Evolutionary conservation across 371 early-diverging fungal species (phyloP).

Genomic region (Apophysomyces variabilis): DNA sequence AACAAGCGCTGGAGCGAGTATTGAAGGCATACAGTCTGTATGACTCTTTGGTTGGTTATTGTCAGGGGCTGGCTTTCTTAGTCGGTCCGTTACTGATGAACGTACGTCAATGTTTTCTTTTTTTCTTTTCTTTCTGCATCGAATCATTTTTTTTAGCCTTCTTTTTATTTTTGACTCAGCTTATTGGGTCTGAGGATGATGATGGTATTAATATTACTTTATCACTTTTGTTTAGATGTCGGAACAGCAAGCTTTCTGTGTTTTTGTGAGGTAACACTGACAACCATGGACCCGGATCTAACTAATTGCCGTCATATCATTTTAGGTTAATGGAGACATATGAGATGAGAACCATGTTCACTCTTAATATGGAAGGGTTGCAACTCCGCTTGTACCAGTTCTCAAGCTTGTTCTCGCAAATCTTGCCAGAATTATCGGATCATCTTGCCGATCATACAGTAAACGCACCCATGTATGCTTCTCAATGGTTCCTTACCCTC

Average conservation of each 20-base stretch:
- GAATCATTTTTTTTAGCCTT: too few relatives aligned
- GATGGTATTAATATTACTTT: too few relatives aligned
- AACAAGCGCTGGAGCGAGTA: slow-evolving; percentile 80
- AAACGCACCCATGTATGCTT: slow-evolving; percentile 83
- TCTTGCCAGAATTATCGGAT: slow-evolving; percentile 72
- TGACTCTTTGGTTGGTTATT: slow-evolving; percentile 93
- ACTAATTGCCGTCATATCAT: slow-evolving; percentile 1
- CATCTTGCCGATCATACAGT: slow-evolving; percentile 78
- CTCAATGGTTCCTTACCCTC: slow-evolving; percentile 88
- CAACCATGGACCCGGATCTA: too few relatives aligned
- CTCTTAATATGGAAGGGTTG: slow-evolving; percentile 82
- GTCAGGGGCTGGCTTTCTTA: slow-evolving; percentile 96
- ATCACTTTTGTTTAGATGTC: slow-evolving; percentile 63
- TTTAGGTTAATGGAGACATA: slow-evolving; percentile 81
- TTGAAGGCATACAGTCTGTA: slow-evolving; percentile 91
- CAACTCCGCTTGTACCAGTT: slow-evolving; percentile 83
- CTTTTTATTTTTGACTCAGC: too few relatives aligned
- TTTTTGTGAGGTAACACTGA: slow-evolving; percentile 64
- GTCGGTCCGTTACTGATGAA: slow-evolving; percentile 93
- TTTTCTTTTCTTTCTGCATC: slow-evolving; percentile 7
- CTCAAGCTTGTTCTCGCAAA: slow-evolving; percentile 75
- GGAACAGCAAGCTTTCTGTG: slow-evolving; percentile 89
- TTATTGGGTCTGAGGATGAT: not conserved
- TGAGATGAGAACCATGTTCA: slow-evolving; percentile 75
- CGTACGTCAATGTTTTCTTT: slow-evolving; percentile 50